A percentile compares a stretch with the other conserved stretches of the same genome.
Evolutionary conservation across 257 asterid species (phyloP).

Genomic region (Osmanthus fragrans): DNA sequence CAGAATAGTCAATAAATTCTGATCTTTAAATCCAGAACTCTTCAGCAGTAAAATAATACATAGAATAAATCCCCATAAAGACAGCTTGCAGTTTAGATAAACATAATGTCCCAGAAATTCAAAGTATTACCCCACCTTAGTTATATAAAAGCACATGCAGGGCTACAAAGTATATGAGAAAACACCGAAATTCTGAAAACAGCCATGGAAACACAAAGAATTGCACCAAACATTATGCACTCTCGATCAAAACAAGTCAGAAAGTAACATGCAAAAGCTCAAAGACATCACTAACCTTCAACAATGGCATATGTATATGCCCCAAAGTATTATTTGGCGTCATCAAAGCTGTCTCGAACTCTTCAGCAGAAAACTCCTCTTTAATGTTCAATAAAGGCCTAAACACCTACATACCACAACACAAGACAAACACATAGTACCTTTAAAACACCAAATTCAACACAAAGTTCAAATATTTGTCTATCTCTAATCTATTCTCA

Average conservation of each 20-base stretch:
- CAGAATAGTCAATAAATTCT: neutral
- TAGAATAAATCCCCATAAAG: neutral
- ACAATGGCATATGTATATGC: constrained; percentile 89
- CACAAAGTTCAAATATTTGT: constrained; percentile 23
- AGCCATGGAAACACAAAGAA: neutral
- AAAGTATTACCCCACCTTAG: neutral
- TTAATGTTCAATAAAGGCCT: constrained; percentile 86
- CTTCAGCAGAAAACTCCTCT: constrained; percentile 89
- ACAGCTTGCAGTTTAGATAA: neutral
- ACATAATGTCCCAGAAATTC: neutral
- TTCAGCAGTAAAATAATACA: neutral
- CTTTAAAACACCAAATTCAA: constrained; percentile 21
- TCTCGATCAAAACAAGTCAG: neutral
- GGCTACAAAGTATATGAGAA: neutral
- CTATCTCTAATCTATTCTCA: neutral
- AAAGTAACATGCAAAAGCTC: constrained; percentile 16
- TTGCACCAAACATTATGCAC: neutral
- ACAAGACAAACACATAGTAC: constrained; percentile 20
- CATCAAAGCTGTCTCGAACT: constrained; percentile 91
- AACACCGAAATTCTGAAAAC: neutral
- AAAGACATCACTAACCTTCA: constrained; percentile 53
- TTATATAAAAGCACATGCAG: neutral
- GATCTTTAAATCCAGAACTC: neutral
- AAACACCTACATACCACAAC: constrained; percentile 64
- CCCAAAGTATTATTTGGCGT: constrained; percentile 78